These are phyloP conservation scores for Malassezia caprae DNA, from an alignment of 1,284 basidiomycete species.

Conservation along the genomic window DNA sequence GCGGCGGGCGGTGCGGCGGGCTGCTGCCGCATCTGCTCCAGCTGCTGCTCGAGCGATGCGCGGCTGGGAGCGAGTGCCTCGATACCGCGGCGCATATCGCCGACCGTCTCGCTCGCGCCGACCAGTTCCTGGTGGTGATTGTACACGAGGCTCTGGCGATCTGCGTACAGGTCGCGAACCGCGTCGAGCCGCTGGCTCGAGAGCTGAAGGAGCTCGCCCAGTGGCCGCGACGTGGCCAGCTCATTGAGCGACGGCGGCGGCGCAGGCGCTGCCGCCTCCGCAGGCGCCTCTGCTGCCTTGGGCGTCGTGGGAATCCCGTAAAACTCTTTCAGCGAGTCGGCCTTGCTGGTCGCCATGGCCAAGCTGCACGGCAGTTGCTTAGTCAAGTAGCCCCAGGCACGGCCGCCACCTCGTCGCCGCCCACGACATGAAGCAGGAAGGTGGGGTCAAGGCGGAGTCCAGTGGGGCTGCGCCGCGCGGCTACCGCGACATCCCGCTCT, in stretches of 20 bases:
- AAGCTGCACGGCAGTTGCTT: neutral
- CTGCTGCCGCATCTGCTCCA: neutral
- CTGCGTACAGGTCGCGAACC: conserved; percentile 74
- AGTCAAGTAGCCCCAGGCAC: neutral
- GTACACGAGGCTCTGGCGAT: conserved; percentile 79
- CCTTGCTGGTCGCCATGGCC: conserved; percentile 5
- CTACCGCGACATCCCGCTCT: conserved; percentile 44
- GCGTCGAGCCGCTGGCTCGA: conserved; percentile 48
- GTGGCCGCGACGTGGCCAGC: conserved; percentile 19
- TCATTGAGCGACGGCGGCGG: conserved; percentile 17
- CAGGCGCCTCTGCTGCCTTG: neutral
- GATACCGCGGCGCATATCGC: conserved; percentile 55
- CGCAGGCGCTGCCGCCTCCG: neutral
- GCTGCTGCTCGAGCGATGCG: neutral
- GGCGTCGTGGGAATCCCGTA: neutral
- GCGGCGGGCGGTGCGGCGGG: neutral
- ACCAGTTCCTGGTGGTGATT: conserved; percentile 90
- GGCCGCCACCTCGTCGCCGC: neutral
- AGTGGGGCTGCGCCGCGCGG: conserved; percentile 23
- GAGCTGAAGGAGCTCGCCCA: conserved; percentile 26
- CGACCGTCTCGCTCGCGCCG: conserved; percentile 79
- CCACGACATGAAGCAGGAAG: conserved; percentile 14
- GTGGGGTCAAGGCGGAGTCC: conserved; percentile 8
- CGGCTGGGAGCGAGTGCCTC: neutral
- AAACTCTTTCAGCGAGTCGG: neutral